Evolutionary conservation across 2,329 filamentous ascomycete species (phyloP).

Genomic region (Colletotrichum eleusines): DNA sequence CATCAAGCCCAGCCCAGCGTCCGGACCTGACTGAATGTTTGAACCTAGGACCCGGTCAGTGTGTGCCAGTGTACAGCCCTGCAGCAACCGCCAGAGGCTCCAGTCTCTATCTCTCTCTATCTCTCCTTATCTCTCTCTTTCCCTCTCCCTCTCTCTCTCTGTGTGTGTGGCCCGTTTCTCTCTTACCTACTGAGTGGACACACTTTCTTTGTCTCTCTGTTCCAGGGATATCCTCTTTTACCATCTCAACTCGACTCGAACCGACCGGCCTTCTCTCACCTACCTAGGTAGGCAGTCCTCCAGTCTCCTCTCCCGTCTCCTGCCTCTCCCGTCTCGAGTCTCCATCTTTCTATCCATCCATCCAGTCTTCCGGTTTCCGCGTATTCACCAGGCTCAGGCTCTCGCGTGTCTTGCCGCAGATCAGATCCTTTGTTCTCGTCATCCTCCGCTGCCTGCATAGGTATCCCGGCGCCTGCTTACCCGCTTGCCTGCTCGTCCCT

Average conservation of each 20-base stretch:
- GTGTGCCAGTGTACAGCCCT: background rate
- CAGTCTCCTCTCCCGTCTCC: background rate
- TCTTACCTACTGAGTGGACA: no score
- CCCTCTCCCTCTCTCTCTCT: no score
- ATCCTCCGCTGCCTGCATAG: conserved; percentile 9
- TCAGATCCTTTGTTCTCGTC: conserved; percentile 1
- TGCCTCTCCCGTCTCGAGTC: no score
- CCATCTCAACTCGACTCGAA: background rate
- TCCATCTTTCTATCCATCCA: no score
- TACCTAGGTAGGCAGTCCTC: background rate
- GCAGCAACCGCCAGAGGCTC: background rate
- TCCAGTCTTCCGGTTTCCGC: background rate
- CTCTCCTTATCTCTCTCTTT: no score
- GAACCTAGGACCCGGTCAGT: background rate
- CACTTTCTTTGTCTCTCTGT: background rate
- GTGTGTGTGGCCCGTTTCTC: no score
- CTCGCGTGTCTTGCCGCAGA: background rate
- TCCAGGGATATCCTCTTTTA: background rate
- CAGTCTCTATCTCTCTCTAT: background rate
- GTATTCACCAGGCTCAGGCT: background rate
- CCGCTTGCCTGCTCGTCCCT: background rate
- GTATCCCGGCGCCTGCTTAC: conserved; percentile 4
- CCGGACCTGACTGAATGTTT: background rate
- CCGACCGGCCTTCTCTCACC: background rate
- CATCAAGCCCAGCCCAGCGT: background rate